Evolutionary conservation across 257 asterid genomes (phyloP).

Genomic region (Ligustrum vulgare): DNA sequence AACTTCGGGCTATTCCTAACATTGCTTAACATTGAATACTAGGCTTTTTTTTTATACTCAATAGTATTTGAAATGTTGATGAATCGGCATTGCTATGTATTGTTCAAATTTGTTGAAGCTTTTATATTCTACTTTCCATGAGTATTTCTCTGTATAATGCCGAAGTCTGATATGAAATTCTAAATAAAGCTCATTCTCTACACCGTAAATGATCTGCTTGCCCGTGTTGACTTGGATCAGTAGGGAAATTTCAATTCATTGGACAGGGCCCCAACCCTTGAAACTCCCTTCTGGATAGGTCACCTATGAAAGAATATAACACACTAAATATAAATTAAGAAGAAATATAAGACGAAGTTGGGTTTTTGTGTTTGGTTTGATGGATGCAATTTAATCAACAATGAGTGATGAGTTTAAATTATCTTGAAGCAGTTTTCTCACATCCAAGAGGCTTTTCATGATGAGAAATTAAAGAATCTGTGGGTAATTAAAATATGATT

Average conservation of each 20-base stretch:
- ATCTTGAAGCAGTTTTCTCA: not conserved
- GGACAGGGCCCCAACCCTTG: not conserved
- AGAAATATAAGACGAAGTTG: not conserved
- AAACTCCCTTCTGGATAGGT: not conserved
- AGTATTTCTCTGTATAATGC: not conserved
- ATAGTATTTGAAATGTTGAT: not conserved
- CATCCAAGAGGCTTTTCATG: not conserved
- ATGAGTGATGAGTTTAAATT: not conserved
- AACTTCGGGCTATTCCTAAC: not conserved
- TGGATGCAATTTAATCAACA: not conserved
- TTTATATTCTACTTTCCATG: not conserved
- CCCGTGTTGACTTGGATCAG: not conserved
- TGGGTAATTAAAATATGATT: not conserved
- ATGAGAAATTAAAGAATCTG: not conserved
- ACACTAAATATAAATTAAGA: not conserved
- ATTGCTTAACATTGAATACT: not conserved
- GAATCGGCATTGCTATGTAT: not conserved
- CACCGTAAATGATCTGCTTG: not conserved
- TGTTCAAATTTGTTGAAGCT: not conserved
- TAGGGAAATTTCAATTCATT: not conserved
- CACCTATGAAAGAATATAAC: not conserved
- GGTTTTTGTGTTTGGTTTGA: not conserved
- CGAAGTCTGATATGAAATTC: not conserved
- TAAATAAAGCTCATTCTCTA: not conserved
- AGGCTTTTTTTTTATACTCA: not conserved